A percentile compares a stretch with the other conserved stretches of the same genome.
Conservation (phyloP, 345 rosid genomes). For the Arabidopsis arenosa region DNA sequence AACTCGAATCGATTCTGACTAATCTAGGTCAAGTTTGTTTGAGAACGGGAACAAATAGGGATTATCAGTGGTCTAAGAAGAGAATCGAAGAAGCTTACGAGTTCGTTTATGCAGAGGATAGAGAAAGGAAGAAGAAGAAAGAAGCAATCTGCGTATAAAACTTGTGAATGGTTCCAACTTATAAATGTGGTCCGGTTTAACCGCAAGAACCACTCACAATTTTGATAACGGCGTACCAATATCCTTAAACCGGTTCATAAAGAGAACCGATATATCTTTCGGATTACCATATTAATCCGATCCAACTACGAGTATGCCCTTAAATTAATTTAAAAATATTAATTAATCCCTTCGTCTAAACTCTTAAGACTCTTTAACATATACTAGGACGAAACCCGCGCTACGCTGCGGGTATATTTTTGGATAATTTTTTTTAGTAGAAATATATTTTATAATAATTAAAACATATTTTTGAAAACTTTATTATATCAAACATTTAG, state of each 20-base stretch:
- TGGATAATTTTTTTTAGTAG: too few relatives aligned
- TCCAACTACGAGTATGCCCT: too few relatives aligned
- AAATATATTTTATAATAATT: too few relatives aligned
- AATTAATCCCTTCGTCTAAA: too few relatives aligned
- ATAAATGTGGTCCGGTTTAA: background rate
- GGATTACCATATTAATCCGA: too few relatives aligned
- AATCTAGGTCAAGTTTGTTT: background rate
- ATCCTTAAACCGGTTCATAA: background rate
- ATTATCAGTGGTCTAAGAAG: background rate
- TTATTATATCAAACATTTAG: too few relatives aligned
- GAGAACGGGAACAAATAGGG: background rate
- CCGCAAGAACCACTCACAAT: background rate
- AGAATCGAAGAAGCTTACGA: constrained; percentile 12
- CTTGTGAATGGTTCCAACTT: background rate
- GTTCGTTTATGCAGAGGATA: background rate
- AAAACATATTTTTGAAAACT: too few relatives aligned
- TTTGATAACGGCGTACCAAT: background rate
- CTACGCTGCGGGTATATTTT: too few relatives aligned
- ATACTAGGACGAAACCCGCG: too few relatives aligned
- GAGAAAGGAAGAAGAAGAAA: background rate
- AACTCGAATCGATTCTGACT: constrained; percentile 1
- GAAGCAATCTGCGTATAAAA: background rate
- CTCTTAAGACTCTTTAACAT: too few relatives aligned
- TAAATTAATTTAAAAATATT: too few relatives aligned
- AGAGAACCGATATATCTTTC: background rate